Conservation (phyloP, 768 basidiomycete species). For the Brasilioporus rufonigricans region DNA sequence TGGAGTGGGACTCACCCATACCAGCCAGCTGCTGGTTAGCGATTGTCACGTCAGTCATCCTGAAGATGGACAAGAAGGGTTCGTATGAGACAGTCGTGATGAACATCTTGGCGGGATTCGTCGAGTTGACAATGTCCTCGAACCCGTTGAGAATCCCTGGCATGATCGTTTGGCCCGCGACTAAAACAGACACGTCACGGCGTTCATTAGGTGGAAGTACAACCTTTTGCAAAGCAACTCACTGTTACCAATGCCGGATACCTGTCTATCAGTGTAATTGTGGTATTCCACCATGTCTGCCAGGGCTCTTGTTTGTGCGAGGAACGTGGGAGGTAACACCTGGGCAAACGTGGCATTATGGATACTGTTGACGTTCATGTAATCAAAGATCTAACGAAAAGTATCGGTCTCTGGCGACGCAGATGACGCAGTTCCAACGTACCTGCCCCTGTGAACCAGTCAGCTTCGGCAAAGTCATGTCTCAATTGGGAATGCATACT, state of each 20-base stretch:
- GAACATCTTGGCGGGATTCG: conserved; percentile 53
- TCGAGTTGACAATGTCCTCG: conserved; percentile 45
- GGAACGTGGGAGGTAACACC: conserved; percentile 44
- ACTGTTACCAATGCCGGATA: conserved; percentile 68
- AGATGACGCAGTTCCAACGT: conserved; percentile 10
- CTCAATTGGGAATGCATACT: conserved; percentile 33
- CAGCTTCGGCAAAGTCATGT: background rate
- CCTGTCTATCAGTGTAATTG: conserved; percentile 52
- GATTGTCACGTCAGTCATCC: too few relatives aligned
- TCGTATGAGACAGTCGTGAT: conserved; percentile 70
- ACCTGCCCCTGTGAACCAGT: conserved; percentile 44
- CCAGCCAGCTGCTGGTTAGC: too few relatives aligned
- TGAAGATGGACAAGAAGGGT: conserved; percentile 75
- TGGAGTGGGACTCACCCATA: too few relatives aligned
- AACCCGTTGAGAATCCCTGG: conserved; percentile 59
- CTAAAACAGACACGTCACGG: conserved; percentile 31
- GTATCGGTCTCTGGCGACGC: background rate
- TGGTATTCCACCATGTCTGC: conserved; percentile 77
- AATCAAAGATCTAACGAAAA: conserved; percentile 57
- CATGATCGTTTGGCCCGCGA: conserved; percentile 66
- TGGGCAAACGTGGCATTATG: conserved; percentile 58
- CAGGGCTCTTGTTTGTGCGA: conserved; percentile 57
- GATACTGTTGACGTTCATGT: conserved; percentile 68
- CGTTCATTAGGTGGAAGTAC: background rate
- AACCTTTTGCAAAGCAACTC: conserved; percentile 7